Evolutionary conservation across 345 rosid species (phyloP), one percentile per base, ranked within the genome.

Genomic region (Rhizophora mangle): DNA sequence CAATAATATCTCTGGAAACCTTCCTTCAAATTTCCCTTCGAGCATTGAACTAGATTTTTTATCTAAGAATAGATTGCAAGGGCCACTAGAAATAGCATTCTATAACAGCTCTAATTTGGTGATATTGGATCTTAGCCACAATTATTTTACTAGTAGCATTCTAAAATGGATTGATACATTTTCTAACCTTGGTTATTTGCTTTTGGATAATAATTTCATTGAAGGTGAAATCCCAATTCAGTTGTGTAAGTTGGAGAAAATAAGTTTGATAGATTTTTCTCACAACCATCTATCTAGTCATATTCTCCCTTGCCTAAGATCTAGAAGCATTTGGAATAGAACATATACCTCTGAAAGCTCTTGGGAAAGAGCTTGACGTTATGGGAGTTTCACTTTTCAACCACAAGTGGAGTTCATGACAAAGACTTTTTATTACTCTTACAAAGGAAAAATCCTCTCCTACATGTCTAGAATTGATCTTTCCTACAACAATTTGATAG

Each of bases 401-500:
- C 29, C 51, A 26, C 8, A 24, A n/a, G 9, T 15, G 16, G 2
- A 46, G 13, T 19, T 64, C 20, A 64, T 57, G 19, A 63, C 68
- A 20, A 80, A 80, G 68, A 68, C 34, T 2, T 27, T 18, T 2
- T 60, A 60, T n/a, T 34, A 65, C n/a, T 57, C 67, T 9, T 79
- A 73, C 57, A 11, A 11, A 5, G 79, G 76, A 2, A 18, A 5
- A 0, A 30, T 29, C 26, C 39, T 70, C 0, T 0, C 0, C 0
- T 56, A 5, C 18, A 63, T 87, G 63, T 69, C 64, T 1, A 85
- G 84, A 36, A 3, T 82, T 0, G 86, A 86, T 54, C 34, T 84
- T 22, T 84, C 86, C 2, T 27, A 16, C 0, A 86, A 86, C 20
- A 72, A 74, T 21, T 61, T 84, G 0, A 49, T n/a, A 0, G 85